Evolutionary conservation across 768 basidiomycete genomes (phyloP).

Genomic region (Lactifluus piperatus): DNA sequence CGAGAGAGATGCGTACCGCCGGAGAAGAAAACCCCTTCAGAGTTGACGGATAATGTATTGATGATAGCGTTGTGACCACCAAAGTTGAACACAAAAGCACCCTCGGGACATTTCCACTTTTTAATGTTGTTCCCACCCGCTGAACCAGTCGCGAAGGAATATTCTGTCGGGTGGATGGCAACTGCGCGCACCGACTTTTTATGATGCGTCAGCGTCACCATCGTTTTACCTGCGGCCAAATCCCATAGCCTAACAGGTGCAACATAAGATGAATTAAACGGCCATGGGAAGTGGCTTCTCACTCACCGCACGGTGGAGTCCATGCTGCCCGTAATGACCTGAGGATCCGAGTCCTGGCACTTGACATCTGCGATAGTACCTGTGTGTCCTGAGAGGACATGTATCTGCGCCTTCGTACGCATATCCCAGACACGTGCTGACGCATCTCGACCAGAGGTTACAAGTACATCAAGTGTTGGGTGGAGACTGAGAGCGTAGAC

Average conservation of each 20-base stretch:
- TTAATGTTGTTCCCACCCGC: slow-evolving; percentile 99
- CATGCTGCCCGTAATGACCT: slow-evolving; percentile 98
- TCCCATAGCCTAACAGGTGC: slow-evolving; percentile 72
- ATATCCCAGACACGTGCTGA: slow-evolving; percentile 99
- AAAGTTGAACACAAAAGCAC: slow-evolving; percentile 93
- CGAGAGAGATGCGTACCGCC: slow-evolving; percentile 54
- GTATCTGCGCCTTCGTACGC: slow-evolving; percentile 94
- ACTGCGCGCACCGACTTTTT: slow-evolving; percentile 95
- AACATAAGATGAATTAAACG: slow-evolving; percentile 1
- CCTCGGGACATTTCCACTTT: slow-evolving; percentile 99
- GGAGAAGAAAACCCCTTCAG: slow-evolving; percentile 95
- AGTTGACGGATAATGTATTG: slow-evolving; percentile 89
- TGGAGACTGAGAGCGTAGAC: slow-evolving; percentile 92
- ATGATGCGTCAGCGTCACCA: slow-evolving; percentile 97
- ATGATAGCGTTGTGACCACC: slow-evolving; percentile 95
- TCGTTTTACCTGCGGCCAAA: slow-evolving; percentile 93
- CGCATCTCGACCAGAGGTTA: slow-evolving; percentile 93
- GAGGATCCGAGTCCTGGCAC: slow-evolving; percentile 95
- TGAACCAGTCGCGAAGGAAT: slow-evolving; percentile 90
- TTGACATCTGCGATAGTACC: slow-evolving; percentile 93
- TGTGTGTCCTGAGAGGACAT: slow-evolving; percentile 88
- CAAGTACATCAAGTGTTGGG: slow-evolving; percentile 91
- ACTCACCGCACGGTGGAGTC: slow-evolving; percentile 86
- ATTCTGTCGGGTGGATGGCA: slow-evolving; percentile 93
- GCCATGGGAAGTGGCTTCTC: neutral